These are phyloP conservation scores for Termitomyces sp. DNA, from an alignment of 768 basidiomycete species.

Conservation along the genomic window DNA sequence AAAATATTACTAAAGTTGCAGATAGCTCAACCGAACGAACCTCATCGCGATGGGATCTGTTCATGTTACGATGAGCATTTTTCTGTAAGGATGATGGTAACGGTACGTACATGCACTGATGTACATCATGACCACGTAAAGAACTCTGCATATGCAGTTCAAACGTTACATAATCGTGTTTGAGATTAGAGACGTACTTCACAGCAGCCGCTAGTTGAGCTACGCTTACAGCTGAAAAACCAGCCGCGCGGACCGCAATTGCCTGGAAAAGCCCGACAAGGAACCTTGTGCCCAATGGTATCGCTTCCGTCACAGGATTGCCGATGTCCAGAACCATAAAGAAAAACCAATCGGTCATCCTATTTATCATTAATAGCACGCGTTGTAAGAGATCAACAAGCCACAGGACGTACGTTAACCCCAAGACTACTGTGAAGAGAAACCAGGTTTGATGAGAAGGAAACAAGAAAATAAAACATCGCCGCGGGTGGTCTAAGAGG, in stretches of 20 bases:
- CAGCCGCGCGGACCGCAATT: slow-evolving; percentile 78
- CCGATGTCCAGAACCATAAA: slow-evolving; percentile 89
- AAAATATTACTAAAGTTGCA: neutral
- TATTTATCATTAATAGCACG: slow-evolving; percentile 22
- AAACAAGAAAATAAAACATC: slow-evolving; percentile 88
- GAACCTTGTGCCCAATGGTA: slow-evolving; percentile 70
- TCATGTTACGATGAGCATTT: neutral
- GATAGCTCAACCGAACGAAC: slow-evolving; percentile 26
- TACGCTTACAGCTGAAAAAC: slow-evolving; percentile 75
- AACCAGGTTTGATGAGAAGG: slow-evolving; percentile 96
- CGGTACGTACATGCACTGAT: slow-evolving; percentile 66
- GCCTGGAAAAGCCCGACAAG: slow-evolving; percentile 77
- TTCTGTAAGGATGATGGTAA: neutral
- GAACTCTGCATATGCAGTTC: slow-evolving; percentile 44
- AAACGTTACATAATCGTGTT: neutral
- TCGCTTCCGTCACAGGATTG: slow-evolving; percentile 56
- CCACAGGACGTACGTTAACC: slow-evolving; percentile 53
- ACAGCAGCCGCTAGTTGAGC: slow-evolving; percentile 82
- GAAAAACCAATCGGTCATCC: slow-evolving; percentile 81
- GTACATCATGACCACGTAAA: slow-evolving; percentile 95
- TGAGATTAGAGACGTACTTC: slow-evolving; percentile 46
- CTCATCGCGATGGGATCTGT: slow-evolving; percentile 80
- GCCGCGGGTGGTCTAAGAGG: slow-evolving; percentile 89
- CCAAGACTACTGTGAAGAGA: slow-evolving; percentile 61
- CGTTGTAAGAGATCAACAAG: too few relatives aligned